Percentiles rank a stretch among this genome's conserved stretches.
Conservation (phyloP, 2,329 filamentous ascomycete species). For the Hypoxylon sp. region DNA sequence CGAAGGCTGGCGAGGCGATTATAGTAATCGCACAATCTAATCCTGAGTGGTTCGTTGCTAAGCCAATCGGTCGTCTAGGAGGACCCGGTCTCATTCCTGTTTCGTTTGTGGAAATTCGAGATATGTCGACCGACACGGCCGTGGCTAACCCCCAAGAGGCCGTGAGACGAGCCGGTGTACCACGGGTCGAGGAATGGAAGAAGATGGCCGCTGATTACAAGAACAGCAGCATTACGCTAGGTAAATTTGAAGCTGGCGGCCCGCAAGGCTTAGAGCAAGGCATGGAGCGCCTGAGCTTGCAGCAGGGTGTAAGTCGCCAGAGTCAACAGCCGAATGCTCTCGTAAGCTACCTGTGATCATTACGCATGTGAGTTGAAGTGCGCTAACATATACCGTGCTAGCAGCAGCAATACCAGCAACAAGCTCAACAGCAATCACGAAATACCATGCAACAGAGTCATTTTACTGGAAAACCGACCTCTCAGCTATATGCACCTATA, state of each 20-base stretch:
- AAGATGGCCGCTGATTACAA: constrained; percentile 99
- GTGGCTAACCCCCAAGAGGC: constrained; percentile 88
- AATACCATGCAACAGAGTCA: constrained; percentile 60
- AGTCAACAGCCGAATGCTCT: constrained; percentile 60
- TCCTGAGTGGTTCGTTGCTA: constrained; percentile 98
- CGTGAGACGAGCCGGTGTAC: constrained; percentile 89
- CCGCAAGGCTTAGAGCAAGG: constrained; percentile 73
- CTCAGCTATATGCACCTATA: constrained; percentile 80
- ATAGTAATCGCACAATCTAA: constrained; percentile 99
- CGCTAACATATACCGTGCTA: constrained; percentile 52
- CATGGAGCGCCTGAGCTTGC: constrained; percentile 85
- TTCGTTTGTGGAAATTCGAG: constrained; percentile 95
- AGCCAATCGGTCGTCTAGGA: constrained; percentile 97
- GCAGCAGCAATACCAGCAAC: constrained; percentile 53
- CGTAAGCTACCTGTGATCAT: constrained; percentile 43
- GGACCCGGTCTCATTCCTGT: constrained; percentile 96
- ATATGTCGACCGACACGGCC: constrained; percentile 89
- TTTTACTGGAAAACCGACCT: constrained; percentile 59
- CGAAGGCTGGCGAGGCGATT: constrained; percentile 94
- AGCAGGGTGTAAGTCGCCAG: constrained; percentile 63
- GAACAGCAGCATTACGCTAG: constrained; percentile 96
- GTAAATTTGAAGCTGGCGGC: constrained; percentile 81
- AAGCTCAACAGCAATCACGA: constrained; percentile 57
- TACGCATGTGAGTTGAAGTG: not conserved
- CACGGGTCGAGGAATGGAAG: constrained; percentile 98